Evolutionary conservation across 169 alveolate species (phyloP), one percentile per base, ranked within the genome.

Genomic region (Plasmodium gonderi): DNA sequence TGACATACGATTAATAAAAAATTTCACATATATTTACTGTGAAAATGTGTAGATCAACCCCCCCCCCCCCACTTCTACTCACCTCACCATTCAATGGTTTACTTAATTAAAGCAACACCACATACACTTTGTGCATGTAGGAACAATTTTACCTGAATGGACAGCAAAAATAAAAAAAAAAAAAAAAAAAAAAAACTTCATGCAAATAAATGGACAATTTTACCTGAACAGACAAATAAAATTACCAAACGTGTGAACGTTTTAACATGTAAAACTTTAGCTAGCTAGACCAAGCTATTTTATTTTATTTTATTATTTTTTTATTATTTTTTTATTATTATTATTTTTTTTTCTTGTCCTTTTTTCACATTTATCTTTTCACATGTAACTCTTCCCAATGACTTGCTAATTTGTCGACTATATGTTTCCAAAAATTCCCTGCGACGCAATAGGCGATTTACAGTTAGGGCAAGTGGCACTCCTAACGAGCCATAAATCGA

Each of bases 401-500:
- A 60, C 54, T 81, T 12, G n/a, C n/a, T n/a, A 3, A 14, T 17
- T 40, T 64, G 20, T 23, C 31, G 38, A 11, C 76, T 72, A 82
- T 26, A 82, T 31, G 60, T 68, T 45, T 38, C n/a, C n/a, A 69
- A 82, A 82, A 9, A 82, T 31, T 1, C 92, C 92, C 36, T 82
- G 92, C 26, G 82, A 42, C 20, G 92, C 92, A 75, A 92, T 92
- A 14, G 95, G 93, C 4, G 93, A 74, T 72, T 95, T 95, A 91
- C 97, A 95, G 47, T 94, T 94, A n/a, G 97, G 97, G 42, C 97
- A 95, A 31, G 95, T 94, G 40, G 97, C 97, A 80, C 95, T 95
- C 67, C 97, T 93, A 67, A 95, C 91, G 60, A 95, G 91, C 97
- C 97, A 95, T 47, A 95, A 94, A 72, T 95, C 97, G 85, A 95